Percentiles rank a stretch among this genome's conserved stretches.
Conservation (phyloP, 306 rosid genomes). For the Amphicarpaea edgeworthii region DNA sequence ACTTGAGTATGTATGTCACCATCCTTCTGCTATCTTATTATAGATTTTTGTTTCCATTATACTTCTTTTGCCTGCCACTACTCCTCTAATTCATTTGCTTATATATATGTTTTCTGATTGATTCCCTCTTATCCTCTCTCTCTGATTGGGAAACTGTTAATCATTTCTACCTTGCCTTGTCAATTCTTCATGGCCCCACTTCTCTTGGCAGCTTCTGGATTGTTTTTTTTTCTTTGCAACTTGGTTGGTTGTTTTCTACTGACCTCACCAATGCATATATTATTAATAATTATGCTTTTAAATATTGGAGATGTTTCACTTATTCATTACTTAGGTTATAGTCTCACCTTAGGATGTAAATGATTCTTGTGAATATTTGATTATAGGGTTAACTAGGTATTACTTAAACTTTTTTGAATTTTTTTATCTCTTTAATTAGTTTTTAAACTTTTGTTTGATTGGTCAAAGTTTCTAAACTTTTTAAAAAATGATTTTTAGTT, state of each 20-base stretch:
- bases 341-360: too few relatives aligned
- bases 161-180: constrained; percentile 33
- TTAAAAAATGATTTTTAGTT: too few relatives aligned
- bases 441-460: too few relatives aligned
- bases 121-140: constrained; percentile 43
- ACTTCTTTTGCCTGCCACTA: constrained; percentile 27
- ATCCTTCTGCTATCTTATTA: constrained; percentile 5
- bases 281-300: background rate
- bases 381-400: too few relatives aligned
- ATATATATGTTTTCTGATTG: constrained; percentile 18
- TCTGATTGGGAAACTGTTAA: constrained; percentile 26
- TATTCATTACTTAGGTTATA: background rate
- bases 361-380: too few relatives aligned
- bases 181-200: background rate
- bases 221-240: constrained; percentile 23
- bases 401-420: too few relatives aligned
- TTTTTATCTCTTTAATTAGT: too few relatives aligned
- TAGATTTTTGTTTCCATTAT: constrained; percentile 26
- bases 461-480: too few relatives aligned
- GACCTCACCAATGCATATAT: constrained; percentile 33
- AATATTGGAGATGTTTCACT: background rate
- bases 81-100: constrained; percentile 23
- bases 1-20: constrained; percentile 17
- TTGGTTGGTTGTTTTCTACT: constrained; percentile 10
- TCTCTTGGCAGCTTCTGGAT: constrained; percentile 32